Evolutionary conservation across 2,329 filamentous ascomycete species (phyloP).

Genomic region (Immersiporthe knoxdaviesiana): DNA sequence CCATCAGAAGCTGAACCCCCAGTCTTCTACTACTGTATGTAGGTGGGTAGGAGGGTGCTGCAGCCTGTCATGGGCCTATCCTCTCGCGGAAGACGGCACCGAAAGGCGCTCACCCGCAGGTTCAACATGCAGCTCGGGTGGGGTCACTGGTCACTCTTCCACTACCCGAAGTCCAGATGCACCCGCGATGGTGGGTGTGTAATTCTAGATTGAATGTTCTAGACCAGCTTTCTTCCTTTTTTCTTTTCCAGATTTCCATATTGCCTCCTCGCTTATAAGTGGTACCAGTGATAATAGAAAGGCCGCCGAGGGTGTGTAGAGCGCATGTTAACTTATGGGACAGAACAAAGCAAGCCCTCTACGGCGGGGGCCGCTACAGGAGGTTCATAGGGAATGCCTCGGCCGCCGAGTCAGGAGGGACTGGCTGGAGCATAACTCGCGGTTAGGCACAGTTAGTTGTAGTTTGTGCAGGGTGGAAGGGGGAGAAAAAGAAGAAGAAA

Average conservation of each 20-base stretch:
- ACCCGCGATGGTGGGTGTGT: not conserved
- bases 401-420: slow-evolving; percentile 2
- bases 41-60: not conserved
- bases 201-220: not conserved
- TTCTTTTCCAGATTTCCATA: not conserved
- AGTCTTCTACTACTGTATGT: too few species aligned
- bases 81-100: slow-evolving; percentile 10
- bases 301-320: not conserved
- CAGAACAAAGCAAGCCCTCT: not conserved
- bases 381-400: not conserved
- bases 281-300: not conserved
- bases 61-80: slow-evolving; percentile 11
- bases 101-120: slow-evolving; percentile 6
- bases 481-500: too few species aligned
- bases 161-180: not conserved
- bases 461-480: not conserved
- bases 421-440: not conserved
- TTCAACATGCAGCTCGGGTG: not conserved
- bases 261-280: not conserved
- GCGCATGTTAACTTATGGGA: not conserved
- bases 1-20: not conserved
- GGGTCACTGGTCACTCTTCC: not conserved
- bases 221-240: not conserved
- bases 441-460: not conserved
- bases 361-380: not conserved